Base-by-base conservation (phyloP, 768 basidiomycete genomes). In the Floccularia luteovirens region DNA sequence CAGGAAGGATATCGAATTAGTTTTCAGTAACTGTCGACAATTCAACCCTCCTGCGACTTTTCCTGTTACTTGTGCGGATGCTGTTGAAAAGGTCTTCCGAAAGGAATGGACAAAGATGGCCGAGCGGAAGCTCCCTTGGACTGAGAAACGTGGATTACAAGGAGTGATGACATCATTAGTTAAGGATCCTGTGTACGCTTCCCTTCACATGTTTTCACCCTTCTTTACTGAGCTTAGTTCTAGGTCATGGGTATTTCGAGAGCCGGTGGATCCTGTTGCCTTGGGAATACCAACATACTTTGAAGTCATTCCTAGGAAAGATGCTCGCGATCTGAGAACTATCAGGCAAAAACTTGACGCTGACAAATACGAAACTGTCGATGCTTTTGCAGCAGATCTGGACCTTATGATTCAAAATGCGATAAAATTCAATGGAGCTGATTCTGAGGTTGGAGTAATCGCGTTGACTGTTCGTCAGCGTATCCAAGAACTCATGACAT, bases 331-430 rank as follows among this genome's bases (percentile, higher is more conserved):
- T 60, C 64, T 98, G 40, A 63, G 69, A 46, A 83, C 82, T 36
- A 93, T 98, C 52, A 75, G 82, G 45, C 70, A 70, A 51, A 90
- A 84, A 57, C 67, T 97, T 43, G 86, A 90, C 43, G 64, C 63
- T 24, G 90, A 91, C 64, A 84, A 82, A 58, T 93, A 93, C 57
- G 79, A 83, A 23, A 74, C 78, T 2, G 59, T 79, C 38, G 84
- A 87, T 33, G 78, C 77, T 2, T 81, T 94, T 51, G 84, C 89
- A 54, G 83, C 79, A 1, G 94, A 98, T 55, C 61, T 93, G 39
- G 76, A 83, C 31, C 71, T 93, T 31, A 94, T 98, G 91, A 60
- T 90, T 43, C 64, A 75, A 44, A 98, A 97, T 54, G 90, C 93
- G 12, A 74, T 86, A 57, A 75, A 72, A 39, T 98, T 96, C 72